Conservation (phyloP, 768 basidiomycete genomes). For the Zangia roseola region DNA sequence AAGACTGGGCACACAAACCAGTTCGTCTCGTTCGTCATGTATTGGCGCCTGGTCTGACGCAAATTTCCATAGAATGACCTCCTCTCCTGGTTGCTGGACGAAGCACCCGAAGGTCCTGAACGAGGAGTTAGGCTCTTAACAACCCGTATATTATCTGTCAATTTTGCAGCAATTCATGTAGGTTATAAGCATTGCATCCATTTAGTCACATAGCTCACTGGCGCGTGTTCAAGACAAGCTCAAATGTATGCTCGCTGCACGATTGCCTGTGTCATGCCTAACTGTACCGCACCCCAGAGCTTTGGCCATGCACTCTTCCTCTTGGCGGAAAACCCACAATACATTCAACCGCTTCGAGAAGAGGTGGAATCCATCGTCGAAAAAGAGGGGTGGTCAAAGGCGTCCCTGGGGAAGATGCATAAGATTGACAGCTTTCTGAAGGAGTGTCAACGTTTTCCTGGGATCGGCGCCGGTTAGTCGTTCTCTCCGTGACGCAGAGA, state of each 20-base stretch:
- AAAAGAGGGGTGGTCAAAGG: conserved; percentile 8
- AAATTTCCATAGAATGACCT: conserved; percentile 26
- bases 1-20: conserved; percentile 30
- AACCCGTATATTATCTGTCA: conserved; percentile 5
- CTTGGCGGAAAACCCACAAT: conserved; percentile 25
- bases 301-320: conserved; percentile 34
- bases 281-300: conserved; percentile 14
- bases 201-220: too few relatives aligned
- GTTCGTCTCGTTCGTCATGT: conserved; percentile 15
- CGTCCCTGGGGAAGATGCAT: conserved; percentile 25
- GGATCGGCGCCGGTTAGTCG: conserved; percentile 22
- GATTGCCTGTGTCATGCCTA: neutral
- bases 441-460: conserved; percentile 32
- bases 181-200: too few relatives aligned
- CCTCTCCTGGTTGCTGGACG: conserved; percentile 31
- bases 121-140: conserved; percentile 20
- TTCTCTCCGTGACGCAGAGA: neutral
- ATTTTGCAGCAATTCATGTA: conserved; percentile 23
- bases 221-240: too few relatives aligned
- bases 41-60: neutral
- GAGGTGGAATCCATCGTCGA: too few relatives aligned
- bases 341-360: too few relatives aligned
- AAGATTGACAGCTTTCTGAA: conserved; percentile 40
- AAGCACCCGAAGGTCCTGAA: conserved; percentile 13
- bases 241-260: too few relatives aligned